Evolutionary conservation across 192 early-diverging fungal species (phyloP).

Genomic region (Geranomyces michiganensis): DNA sequence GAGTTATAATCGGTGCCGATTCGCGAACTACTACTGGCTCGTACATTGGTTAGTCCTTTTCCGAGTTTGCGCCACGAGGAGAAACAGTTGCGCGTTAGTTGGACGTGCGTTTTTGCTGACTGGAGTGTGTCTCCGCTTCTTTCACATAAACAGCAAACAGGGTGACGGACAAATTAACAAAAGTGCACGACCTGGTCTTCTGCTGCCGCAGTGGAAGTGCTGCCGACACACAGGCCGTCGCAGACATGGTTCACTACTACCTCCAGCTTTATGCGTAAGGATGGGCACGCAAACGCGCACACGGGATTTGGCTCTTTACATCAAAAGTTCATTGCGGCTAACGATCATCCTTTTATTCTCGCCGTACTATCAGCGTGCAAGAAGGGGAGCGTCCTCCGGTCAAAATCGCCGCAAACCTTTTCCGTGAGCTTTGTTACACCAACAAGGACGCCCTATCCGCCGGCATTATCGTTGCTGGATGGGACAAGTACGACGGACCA

Average conservation of each 20-base stretch:
- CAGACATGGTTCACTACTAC: slow-evolving; percentile 97
- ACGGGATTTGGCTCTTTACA: neutral
- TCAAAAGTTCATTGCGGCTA: neutral
- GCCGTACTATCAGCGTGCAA: slow-evolving; percentile 68
- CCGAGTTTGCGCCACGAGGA: too few species aligned
- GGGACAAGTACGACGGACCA: slow-evolving; percentile 89
- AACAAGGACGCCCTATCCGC: slow-evolving; percentile 90
- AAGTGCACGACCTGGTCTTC: slow-evolving; percentile 93
- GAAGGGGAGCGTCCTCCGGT: slow-evolving; percentile 84
- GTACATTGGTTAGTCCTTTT: slow-evolving; percentile 69
- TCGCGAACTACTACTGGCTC: slow-evolving; percentile 94
- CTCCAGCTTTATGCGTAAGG: slow-evolving; percentile 87
- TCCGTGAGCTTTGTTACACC: slow-evolving; percentile 91
- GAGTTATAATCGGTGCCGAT: slow-evolving; percentile 96
- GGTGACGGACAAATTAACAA: slow-evolving; percentile 97
- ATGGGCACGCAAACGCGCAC: neutral
- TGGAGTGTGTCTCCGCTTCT: too few species aligned
- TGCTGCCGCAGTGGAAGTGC: slow-evolving; percentile 98
- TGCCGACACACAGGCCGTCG: slow-evolving; percentile 98
- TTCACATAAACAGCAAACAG: slow-evolving; percentile 66
- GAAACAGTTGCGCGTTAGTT: too few species aligned
- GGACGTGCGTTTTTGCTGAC: too few species aligned
- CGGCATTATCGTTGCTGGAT: slow-evolving; percentile 96
- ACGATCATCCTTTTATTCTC: neutral
- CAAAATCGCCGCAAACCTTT: slow-evolving; percentile 82